A percentile compares a stretch with the other conserved stretches of the same genome.
Conservation (phyloP, 306 rosid genomes). For the Bauhinia variegata region DNA sequence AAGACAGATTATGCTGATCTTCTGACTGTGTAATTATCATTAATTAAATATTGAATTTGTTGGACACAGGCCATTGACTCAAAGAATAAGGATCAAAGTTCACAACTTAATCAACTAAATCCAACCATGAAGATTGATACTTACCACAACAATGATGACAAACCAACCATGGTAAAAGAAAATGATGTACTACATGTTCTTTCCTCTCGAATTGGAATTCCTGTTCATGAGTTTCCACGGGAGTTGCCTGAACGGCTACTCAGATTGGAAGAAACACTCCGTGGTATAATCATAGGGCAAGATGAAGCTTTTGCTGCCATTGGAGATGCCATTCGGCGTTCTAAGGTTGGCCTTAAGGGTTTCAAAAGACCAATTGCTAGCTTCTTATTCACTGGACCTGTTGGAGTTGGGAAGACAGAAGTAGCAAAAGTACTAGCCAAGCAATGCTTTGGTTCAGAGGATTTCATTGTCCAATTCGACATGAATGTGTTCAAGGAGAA, state of each 20-base stretch:
- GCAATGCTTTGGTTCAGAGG: constrained; percentile 68
- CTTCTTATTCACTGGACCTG: constrained; percentile 32
- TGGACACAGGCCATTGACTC: no score
- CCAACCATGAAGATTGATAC: no score
- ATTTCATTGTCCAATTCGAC: constrained; percentile 69
- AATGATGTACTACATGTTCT: constrained; percentile 45
- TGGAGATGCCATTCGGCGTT: constrained; percentile 22
- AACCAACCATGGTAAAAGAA: no score
- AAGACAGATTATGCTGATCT: no score
- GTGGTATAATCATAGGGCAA: constrained; percentile 28
- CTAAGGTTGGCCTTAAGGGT: constrained; percentile 30
- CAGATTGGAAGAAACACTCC: constrained; percentile 35
- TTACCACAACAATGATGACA: no score
- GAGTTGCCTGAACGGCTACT: constrained; percentile 14
- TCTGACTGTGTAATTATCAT: no score
- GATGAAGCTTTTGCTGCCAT: constrained; percentile 27
- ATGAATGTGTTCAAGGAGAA: constrained; percentile 75
- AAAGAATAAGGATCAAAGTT: no score
- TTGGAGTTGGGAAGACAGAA: constrained; percentile 23
- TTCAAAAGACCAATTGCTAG: constrained; percentile 41
- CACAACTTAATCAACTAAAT: no score
- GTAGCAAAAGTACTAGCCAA: constrained; percentile 52
- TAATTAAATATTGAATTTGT: no score
- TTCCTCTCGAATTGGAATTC: constrained; percentile 67
- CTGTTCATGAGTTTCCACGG: constrained; percentile 32